Base-by-base conservation (phyloP, 106 monocot species). In the Ottelia alismoides region DNA sequence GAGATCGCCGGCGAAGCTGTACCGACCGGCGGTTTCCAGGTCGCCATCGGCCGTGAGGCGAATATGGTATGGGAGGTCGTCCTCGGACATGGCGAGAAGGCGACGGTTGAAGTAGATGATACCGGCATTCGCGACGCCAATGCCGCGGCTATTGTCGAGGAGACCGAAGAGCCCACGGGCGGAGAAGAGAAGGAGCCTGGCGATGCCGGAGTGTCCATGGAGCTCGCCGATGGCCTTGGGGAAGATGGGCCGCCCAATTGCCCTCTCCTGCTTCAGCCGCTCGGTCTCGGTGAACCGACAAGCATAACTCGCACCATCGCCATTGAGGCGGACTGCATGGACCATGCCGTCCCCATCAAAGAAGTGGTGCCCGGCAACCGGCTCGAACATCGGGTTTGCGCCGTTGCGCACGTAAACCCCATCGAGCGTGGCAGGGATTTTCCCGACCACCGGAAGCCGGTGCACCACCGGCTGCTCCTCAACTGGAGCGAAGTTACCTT, bases 51-150 rank as follows among this genome's bases (percentile, higher is more conserved):
- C 54, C 2, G 58, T 56, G 47, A 84, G 28, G 10, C 69, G 35
- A 24, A 90, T 72, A 20, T 90, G 89, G 69, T 90, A 90, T 1
- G 89, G 89, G 21, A 84, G 61, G 72, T 90, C 89, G 69, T 90
- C 89, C 56, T 90, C 89, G 6, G 89, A 90, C 89, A 90, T 84
- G 54, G 89, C 89, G 27, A 90, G 89, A 20, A 90, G 74, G 11
- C 77, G 69, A 58, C 65, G 31, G 65, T 77, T 70, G 72, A 90
- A 90, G 65, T 74, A 90, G 44, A 90, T 49, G 26, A 90, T 67
- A 20, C 89, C 89, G 47, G 89, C 89, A 72, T 90, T 90, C 50
- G 84, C 89, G 49, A 80, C 83, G 25, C 89, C 89, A 32, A 55
- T 76, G 24, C 89, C 89, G 16, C 46, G 66, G 27, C 57, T 51